These are phyloP conservation scores for Erucastrum elatum DNA, from an alignment of 345 rosid genomes.

Conservation along the genomic window DNA sequence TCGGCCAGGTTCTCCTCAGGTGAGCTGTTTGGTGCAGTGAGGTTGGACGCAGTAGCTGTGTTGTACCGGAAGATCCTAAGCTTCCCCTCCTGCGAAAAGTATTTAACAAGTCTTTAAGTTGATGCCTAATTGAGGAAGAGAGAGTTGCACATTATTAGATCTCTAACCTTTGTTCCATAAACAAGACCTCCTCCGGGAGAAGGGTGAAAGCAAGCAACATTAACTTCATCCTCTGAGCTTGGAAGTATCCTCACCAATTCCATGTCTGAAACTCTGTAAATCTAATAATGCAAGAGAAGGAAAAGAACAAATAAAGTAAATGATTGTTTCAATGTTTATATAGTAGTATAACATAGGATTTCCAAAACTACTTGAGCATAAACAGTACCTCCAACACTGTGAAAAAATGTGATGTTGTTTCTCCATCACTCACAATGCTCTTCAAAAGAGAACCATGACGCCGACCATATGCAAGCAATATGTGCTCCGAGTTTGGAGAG, in stretches of 20 bases:
- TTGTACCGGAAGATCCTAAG: constrained; percentile 75
- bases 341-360: neutral
- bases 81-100: constrained; percentile 75
- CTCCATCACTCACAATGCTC: constrained; percentile 87
- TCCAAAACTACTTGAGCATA: constrained; percentile 10
- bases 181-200: constrained; percentile 83
- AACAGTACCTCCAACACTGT: constrained; percentile 84
- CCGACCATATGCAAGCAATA: constrained; percentile 93
- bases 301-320: neutral
- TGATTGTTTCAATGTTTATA: neutral
- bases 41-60: constrained; percentile 48
- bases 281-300: constrained; percentile 47
- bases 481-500: constrained; percentile 95
- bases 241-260: constrained; percentile 90
- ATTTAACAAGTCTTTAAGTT: neutral
- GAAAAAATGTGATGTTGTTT: constrained; percentile 74
- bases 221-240: constrained; percentile 95
- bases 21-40: constrained; percentile 47
- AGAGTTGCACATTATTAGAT: constrained; percentile 15
- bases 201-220: constrained; percentile 98
- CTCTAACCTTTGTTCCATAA: constrained; percentile 83
- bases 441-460: constrained; percentile 91
- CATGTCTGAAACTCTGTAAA: constrained; percentile 92
- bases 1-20: constrained; percentile 56
- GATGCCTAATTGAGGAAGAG: neutral